Conservation (phyloP, 129 eudicot species). For the Flaveria ramosissima region DNA sequence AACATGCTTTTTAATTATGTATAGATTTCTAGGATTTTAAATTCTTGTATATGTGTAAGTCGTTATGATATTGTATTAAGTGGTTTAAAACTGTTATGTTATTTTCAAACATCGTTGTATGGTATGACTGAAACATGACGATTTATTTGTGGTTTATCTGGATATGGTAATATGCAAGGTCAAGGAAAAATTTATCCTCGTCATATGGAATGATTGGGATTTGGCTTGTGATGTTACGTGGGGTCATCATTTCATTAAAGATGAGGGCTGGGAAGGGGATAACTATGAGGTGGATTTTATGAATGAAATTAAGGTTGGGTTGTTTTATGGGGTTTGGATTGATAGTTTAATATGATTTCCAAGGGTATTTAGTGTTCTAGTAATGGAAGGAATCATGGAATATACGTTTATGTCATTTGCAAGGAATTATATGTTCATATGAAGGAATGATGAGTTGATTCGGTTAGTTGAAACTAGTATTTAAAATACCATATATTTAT, state of each 20-base stretch:
- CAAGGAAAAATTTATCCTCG: slow-evolving; percentile 14
- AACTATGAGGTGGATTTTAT: not conserved
- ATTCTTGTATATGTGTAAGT: too few relatives aligned
- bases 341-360: not conserved
- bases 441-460: too few relatives aligned
- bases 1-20: not conserved
- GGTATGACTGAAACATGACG: not conserved
- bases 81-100: too few relatives aligned
- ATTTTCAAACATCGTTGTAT: too few relatives aligned
- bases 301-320: not conserved
- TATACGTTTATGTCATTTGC: too few relatives aligned
- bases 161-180: not conserved
- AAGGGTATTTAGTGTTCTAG: not conserved
- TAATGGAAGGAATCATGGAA: not conserved
- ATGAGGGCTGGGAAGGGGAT: not conserved
- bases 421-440: too few relatives aligned
- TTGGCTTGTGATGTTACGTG: slow-evolving; percentile 5
- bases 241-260: not conserved
- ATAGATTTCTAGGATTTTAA: not conserved
- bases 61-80: too few relatives aligned
- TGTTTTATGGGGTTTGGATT: not conserved
- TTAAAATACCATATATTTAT: too few relatives aligned
- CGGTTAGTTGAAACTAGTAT: too few relatives aligned
- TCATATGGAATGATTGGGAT: slow-evolving; percentile 10
- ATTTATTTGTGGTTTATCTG: not conserved